Evolutionary conservation across 1,284 basidiomycete genomes (phyloP), one percentile per base, ranked within the genome.

Genomic region (Trichosporon ovoides): DNA sequence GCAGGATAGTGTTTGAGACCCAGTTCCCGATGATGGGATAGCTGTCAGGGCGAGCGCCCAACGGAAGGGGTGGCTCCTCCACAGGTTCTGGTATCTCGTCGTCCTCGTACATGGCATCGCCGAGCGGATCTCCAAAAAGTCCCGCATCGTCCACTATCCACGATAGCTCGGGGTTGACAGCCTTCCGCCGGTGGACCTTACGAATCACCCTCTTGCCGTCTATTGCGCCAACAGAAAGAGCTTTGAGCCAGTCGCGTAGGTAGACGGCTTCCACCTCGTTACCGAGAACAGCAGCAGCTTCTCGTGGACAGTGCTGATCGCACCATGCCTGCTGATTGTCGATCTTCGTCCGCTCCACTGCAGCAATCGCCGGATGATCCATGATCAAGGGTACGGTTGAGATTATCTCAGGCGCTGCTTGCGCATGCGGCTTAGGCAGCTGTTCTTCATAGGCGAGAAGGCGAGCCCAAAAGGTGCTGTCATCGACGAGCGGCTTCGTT

Each of bases 1-100:
- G 82, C 2, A 98, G 78, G 55, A 97, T 87, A 0, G 90, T 87
- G 73, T 95, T 97, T 43, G 85, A 85, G 20, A 96, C 79, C 36
- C 50, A 59, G 33, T 52, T 37, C 0, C 53, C 53, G 14, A 77
- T 57, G 2, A 70, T 43, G 52, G 70, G 70, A 59, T 73, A 74
- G 7, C 60, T 46, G 38, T 57, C 52, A 4, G 70, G 64, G 18
- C 64, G 59, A 16, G 37, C 52, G 14, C 68, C 66, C 13, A 57
- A 53, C 6, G 66, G 49, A 1, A 66, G 49, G n/a, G 60, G 48
- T 7, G 59, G 55, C 19, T 71, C 67, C 33, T 70, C 66, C 24
- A 64, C 59, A 3, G 46, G 54, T 40, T 65, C 59, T 3, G 58
- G 53, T 5, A 66, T 62, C 34, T 71, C 68, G 20, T 65, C 61